Evolutionary conservation across 352 stramenopile species (phyloP).

Genomic region (Thalassiosira hispida): DNA sequence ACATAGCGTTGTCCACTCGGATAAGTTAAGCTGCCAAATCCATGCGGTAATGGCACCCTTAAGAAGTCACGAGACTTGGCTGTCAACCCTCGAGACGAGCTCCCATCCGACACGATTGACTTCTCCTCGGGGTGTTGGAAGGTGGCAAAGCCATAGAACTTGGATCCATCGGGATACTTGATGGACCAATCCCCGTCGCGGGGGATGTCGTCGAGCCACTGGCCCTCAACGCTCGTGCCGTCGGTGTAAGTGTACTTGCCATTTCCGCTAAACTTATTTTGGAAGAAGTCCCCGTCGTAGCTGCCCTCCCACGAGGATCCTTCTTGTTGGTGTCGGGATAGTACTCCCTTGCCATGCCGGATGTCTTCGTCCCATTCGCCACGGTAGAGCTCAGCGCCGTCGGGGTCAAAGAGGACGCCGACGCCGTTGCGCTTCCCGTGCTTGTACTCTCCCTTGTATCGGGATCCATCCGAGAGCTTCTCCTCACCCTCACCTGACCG

Average conservation of each 20-base stretch:
- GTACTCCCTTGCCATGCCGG: constrained; percentile 26
- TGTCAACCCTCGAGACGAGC: background rate
- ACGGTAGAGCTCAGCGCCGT: constrained; percentile 24
- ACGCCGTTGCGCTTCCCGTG: constrained; percentile 35
- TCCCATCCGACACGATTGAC: background rate
- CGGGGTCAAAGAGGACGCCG: constrained; percentile 23
- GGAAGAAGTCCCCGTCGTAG: constrained; percentile 45
- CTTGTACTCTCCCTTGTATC: constrained; percentile 41
- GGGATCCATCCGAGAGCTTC: constrained; percentile 11
- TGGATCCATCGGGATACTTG: constrained; percentile 44
- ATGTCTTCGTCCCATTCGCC: constrained; percentile 39
- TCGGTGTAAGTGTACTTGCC: constrained; percentile 40
- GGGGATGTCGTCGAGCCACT: constrained; percentile 42
- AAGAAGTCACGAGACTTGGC: constrained; percentile 20
- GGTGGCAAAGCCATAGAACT: constrained; percentile 52
- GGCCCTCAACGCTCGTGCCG: constrained; percentile 43
- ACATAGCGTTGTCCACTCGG: constrained; percentile 34
- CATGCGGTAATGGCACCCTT: constrained; percentile 40
- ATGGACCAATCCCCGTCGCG: constrained; percentile 50
- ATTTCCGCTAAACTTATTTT: constrained; percentile 42
- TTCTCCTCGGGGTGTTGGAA: constrained; percentile 32
- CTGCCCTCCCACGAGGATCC: constrained; percentile 16
- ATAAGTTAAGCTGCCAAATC: constrained; percentile 48
- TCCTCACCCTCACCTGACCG: constrained; percentile 33
- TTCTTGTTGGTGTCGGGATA: constrained; percentile 11